Conservation (phyloP, 257 asterid genomes). For the Fraxinus pennsylvanica region DNA sequence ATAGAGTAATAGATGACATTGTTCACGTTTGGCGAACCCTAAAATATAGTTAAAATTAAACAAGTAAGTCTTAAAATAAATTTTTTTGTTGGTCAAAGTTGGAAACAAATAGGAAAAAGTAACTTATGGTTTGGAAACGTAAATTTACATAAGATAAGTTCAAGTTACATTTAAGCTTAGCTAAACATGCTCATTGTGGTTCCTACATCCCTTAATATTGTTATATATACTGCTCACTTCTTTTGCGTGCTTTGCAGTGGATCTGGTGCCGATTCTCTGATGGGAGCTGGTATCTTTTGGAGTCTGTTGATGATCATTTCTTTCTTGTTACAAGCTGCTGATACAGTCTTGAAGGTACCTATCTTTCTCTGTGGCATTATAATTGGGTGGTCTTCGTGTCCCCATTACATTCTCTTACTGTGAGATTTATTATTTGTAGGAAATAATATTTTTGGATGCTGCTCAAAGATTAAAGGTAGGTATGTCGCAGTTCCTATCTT, state of each 20-base stretch:
- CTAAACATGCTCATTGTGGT: conserved; percentile 1
- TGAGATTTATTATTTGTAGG: conserved; percentile 53
- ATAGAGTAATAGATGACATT: neutral
- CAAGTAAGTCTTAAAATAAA: neutral
- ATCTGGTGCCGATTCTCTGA: conserved; percentile 87
- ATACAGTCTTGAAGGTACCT: conserved; percentile 83
- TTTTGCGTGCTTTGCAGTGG: conserved; percentile 60
- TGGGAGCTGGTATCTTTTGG: conserved; percentile 91
- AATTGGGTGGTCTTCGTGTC: conserved; percentile 24
- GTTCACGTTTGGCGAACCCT: neutral
- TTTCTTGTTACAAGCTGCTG: conserved; percentile 95
- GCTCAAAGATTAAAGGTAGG: conserved; percentile 78
- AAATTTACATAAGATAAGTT: neutral
- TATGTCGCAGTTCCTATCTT: conserved; percentile 23
- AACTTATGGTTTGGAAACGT: neutral
- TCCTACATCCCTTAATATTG: neutral
- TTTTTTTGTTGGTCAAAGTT: neutral
- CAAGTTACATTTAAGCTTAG: neutral
- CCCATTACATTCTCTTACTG: conserved; percentile 32
- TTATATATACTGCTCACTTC: conserved; percentile 8
- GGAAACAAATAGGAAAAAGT: neutral
- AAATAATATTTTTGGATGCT: conserved; percentile 79
- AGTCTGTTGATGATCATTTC: conserved; percentile 88
- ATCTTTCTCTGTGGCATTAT: conserved; percentile 27
- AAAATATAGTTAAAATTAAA: neutral